These are phyloP conservation scores for Penicillium sp. DNA, from an alignment of 2,329 filamentous ascomycete species.

Conservation along the genomic window DNA sequence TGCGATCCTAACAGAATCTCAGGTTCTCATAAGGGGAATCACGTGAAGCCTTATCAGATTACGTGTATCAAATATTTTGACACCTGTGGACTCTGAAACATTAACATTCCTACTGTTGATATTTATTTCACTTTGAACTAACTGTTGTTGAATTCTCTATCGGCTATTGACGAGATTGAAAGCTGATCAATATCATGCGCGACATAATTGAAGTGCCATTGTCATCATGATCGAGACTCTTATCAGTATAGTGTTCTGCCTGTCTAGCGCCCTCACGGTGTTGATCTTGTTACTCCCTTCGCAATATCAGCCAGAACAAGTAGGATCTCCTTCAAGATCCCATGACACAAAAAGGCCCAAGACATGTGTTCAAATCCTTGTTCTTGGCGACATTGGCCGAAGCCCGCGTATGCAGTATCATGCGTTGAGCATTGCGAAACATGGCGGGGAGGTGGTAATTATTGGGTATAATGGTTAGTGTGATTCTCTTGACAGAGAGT, in stretches of 20 bases:
- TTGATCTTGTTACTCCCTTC: constrained; percentile 55
- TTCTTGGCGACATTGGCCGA: constrained; percentile 90
- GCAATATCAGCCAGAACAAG: constrained; percentile 45
- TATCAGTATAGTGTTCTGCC: constrained; percentile 40
- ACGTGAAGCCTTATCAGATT: constrained; percentile 11
- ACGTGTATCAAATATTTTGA: constrained; percentile 3
- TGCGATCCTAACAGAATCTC: too few relatives aligned
- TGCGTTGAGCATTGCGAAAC: constrained; percentile 83
- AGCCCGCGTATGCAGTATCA: constrained; percentile 99
- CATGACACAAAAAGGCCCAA: constrained; percentile 25
- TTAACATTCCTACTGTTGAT: not conserved
- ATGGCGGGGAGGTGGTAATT: constrained; percentile 76
- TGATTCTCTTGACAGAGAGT: not conserved
- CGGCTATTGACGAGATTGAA: not conserved
- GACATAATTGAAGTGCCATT: not conserved
- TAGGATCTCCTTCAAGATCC: constrained; percentile 18
- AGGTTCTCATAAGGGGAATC: constrained; percentile 11
- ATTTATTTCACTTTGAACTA: not conserved
- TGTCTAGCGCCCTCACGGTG: constrained; percentile 52
- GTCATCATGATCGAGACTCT: constrained; percentile 37
- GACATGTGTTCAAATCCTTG: constrained; percentile 73
- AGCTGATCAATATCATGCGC: not conserved
- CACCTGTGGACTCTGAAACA: too few relatives aligned
- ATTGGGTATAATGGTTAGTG: constrained; percentile 78
- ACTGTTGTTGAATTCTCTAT: not conserved